phyloP scores from a whole-genome alignment of 2,329 filamentous ascomycete genomes.

The Penicillium thymicola region DNA sequence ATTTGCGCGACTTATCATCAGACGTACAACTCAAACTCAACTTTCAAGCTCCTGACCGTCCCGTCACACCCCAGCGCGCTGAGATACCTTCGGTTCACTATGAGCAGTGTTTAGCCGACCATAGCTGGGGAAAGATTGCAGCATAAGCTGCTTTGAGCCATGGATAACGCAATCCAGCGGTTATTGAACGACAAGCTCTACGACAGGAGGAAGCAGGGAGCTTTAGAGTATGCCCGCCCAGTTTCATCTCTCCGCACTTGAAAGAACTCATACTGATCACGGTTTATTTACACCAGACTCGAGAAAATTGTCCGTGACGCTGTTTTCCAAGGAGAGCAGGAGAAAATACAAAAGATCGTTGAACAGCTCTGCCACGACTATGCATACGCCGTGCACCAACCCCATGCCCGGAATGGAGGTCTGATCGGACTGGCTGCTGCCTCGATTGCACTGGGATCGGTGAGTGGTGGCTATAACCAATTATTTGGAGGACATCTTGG shows the following conservation, averaged over 20 bases:
- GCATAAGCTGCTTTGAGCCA: conserved; percentile 40
- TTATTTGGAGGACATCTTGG: not conserved
- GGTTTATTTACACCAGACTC: conserved; percentile 55
- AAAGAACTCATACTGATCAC: not conserved
- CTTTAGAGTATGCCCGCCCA: conserved; percentile 71
- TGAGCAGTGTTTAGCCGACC: conserved; percentile 5
- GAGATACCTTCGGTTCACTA: not conserved
- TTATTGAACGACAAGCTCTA: conserved; percentile 97
- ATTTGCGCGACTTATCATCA: not conserved
- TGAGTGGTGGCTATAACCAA: conserved; percentile 50
- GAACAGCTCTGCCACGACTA: conserved; percentile 97
- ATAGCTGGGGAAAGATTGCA: not conserved
- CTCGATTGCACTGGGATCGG: conserved; percentile 87
- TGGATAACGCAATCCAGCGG: conserved; percentile 88
- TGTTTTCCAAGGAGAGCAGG: conserved; percentile 70
- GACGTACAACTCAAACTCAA: not conserved
- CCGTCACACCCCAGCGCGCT: not conserved
- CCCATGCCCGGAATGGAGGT: conserved; percentile 92
- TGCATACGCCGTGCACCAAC: conserved; percentile 94
- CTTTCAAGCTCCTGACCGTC: conserved; percentile 3
- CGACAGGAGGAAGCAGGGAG: conserved; percentile 94
- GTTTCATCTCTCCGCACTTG: not conserved
- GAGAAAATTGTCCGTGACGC: conserved; percentile 88
- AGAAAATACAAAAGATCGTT: conserved; percentile 79
- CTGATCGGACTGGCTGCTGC: conserved; percentile 93